phyloP scores from a whole-genome alignment of 257 asterid genomes.

The Salvia hispanica region DNA sequence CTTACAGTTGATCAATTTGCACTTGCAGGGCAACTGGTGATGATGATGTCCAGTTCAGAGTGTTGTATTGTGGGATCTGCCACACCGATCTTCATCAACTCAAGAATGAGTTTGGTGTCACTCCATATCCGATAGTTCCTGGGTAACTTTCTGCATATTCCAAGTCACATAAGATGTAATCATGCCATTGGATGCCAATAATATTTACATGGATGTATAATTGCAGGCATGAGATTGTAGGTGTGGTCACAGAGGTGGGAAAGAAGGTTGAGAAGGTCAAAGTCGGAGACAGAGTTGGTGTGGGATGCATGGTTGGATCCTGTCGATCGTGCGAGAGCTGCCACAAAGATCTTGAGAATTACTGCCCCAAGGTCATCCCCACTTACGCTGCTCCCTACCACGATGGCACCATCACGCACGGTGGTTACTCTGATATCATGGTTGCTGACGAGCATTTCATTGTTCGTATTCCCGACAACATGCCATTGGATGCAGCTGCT shows the following conservation, averaged over 20 bases:
- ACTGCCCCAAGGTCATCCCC: conserved; percentile 29
- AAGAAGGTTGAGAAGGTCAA: conserved; percentile 42
- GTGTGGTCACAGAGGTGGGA: conserved; percentile 55
- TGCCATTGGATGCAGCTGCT: conserved; percentile 43
- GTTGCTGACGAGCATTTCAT: conserved; percentile 48
- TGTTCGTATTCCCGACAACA: conserved; percentile 41
- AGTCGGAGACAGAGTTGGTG: conserved; percentile 54
- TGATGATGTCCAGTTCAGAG: conserved; percentile 47
- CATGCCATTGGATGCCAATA: too few relatives aligned
- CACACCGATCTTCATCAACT: conserved; percentile 51
- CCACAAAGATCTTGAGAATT: conserved; percentile 40
- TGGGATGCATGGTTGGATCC: conserved; percentile 54
- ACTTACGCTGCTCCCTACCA: conserved; percentile 28
- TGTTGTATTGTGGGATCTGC: conserved; percentile 52
- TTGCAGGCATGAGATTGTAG: conserved; percentile 52
- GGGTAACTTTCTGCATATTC: conserved; percentile 35
- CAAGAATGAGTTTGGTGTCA: conserved; percentile 47
- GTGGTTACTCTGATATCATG: conserved; percentile 50
- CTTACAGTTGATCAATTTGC: not conserved
- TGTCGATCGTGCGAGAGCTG: conserved; percentile 49
- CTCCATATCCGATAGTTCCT: conserved; percentile 44
- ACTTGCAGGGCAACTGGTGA: conserved; percentile 43
- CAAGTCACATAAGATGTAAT: too few relatives aligned
- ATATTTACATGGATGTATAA: too few relatives aligned
- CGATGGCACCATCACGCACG: conserved; percentile 44